Base-by-base conservation (phyloP, 768 basidiomycete species). In the Phaeotremella fagi region DNA sequence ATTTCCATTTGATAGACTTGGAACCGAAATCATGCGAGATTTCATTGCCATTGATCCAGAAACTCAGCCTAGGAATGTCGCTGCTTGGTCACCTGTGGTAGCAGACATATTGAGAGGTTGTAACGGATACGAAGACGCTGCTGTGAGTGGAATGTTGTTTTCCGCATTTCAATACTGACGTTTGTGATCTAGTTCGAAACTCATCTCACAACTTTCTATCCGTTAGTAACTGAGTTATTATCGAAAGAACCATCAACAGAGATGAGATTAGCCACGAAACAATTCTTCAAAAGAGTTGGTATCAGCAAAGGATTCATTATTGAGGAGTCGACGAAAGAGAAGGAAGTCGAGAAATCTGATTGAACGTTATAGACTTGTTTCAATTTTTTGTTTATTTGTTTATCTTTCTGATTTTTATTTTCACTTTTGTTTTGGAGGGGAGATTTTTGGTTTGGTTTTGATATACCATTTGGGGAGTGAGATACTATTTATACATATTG, bases 1-100 rank as follows among this genome's bases (percentile, higher is more conserved):
- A 48, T 60, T 50, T 20, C 16, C n/a, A 57, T 29, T 4, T 14
- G 12, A 20, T 48, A 98, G 92, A 41, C 80, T 99, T 54, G 87
- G 86, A 23, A 79, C 90, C 36, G 88, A 86, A 20, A 88, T 98
- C 18, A 76, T 99, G 50, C 83, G 85, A 63, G 90, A 95, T 74
- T 99, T 90, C 75, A 88, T 84, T 69, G 87, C 87, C 65, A 79
- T 99, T 48, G 86, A 87, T 42, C 75, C 85, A 2, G 94, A 98
- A 55, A 90, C 85, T 2, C 94, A 98, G 75, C 83, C 84, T 47
- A 90, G 97, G 76, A 98, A 95, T 71, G 92, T 99, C 54, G 75
- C 84, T 14, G 94, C 95, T 0, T 99, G 95, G 95, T 94, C 90
- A 20, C 95, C 95, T n/a, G 95, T 99, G 26, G 86, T 97, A n/a